phyloP scores from a whole-genome alignment of 805 yeast genomes.

The Nakazawaea peltata region DNA sequence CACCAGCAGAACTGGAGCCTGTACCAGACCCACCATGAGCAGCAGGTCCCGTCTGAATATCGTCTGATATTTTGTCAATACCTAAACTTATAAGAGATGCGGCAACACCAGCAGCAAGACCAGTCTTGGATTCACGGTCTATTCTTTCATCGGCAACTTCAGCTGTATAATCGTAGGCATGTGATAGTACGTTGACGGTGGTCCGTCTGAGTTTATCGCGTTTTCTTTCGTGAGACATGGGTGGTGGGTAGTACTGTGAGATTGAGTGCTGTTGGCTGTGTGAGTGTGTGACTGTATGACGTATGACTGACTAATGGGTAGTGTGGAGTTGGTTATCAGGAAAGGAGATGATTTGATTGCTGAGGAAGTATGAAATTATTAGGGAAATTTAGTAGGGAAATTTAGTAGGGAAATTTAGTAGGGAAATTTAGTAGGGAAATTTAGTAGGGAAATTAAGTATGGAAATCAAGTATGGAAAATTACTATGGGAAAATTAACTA shows the following conservation, averaged over 20 bases:
- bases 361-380: too few relatives aligned
- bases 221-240: not conserved
- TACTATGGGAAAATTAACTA: too few relatives aligned
- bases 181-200: slow-evolving; percentile 15
- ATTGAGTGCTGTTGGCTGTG: not conserved
- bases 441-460: too few relatives aligned
- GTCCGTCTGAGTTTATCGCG: slow-evolving; percentile 3
- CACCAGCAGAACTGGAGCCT: not conserved
- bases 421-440: too few relatives aligned
- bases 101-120: slow-evolving; percentile 32
- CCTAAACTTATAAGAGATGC: slow-evolving; percentile 37
- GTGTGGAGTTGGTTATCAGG: too few relatives aligned
- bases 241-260: not conserved
- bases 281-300: too few relatives aligned
- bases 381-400: too few relatives aligned
- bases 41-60: slow-evolving; percentile 11
- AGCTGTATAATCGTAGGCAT: slow-evolving; percentile 16
- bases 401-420: too few relatives aligned
- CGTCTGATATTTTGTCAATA: slow-evolving; percentile 22
- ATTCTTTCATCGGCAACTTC: slow-evolving; percentile 14
- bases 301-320: too few relatives aligned
- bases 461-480: too few relatives aligned
- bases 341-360: too few relatives aligned
- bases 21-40: slow-evolving; percentile 13
- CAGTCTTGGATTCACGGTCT: slow-evolving; percentile 16